Evolutionary conservation across 352 stramenopile species (phyloP), one percentile per base, ranked within the genome.

Genomic region (Globisporangium okanoganense): DNA sequence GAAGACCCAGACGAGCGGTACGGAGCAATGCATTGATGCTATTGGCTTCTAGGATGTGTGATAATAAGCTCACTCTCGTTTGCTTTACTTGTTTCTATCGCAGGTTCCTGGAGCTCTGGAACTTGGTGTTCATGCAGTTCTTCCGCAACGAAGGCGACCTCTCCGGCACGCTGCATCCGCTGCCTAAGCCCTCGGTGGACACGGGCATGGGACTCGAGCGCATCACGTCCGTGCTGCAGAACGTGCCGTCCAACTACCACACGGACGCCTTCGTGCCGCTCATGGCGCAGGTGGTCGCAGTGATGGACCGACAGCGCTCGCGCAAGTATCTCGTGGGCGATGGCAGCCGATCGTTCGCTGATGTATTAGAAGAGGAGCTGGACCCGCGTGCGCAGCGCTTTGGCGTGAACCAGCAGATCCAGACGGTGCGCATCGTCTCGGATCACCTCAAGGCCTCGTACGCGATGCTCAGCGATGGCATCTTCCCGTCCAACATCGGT

Each of bases 91-190:
- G 14, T 54, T 20, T 53, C 9, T 27, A 13, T 31, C 9, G 22
- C 54, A 79, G 78, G 24, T 93, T 74, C 38, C 79, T 98, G 58
- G 92, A 98, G 76, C 97, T 99, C 54, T 99, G 96, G 95, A 99
- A 99, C 70, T 86, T 98, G 61, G 96, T 99, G 14, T 99, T 99
- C 69, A 98, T 99, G 82, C 95, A 99, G 76, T 98, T 96, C 70
- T 97, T 96, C 78, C 88, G 95, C 40, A 85, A 97, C 45, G 79
- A 88, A 47, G 84, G 95, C 60, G 66, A 75, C 18, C 38, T 43
- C 1, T 56, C 64, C 5, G 85, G 80, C 7, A 79, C 73, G 25
- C 67, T 98, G 45, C 70, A 89, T 54, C 63, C 85, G 44, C 75
- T 99, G 36, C 95, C 96, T 1, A 79, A 75, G 35, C 91, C 97